Base-by-base conservation (phyloP, 1,139 yeast genomes). In the Nakaseomyces delphensis region DNA sequence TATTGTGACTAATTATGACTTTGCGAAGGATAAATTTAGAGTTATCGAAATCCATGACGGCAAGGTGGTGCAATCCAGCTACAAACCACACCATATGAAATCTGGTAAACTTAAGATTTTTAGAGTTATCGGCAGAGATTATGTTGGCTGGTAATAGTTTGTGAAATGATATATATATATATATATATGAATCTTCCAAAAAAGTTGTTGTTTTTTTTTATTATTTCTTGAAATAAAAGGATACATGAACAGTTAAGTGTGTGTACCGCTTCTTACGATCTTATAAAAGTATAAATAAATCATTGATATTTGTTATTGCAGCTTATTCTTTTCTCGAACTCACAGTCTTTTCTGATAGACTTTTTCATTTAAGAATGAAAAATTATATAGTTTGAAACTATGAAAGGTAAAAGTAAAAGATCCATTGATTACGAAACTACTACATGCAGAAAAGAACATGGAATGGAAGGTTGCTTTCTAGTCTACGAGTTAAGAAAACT, bases 61-160 rank as follows among this genome's bases (percentile, higher is more conserved):
- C 1, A 73, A 72, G 47, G 69, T 82, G 35, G 74, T 68, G 48
- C 76, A 73, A 48, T 81, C 77, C 40, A 71, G 81, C 41, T 83
- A 81, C 62, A 78, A 78, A 55, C 60, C 87, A 19, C 66, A 74
- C 9, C 94, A 86, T 44, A 71, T 91, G 73, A 80, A 76, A 60
- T 69, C 76, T 46, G 98, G 98, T 3, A 80, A 79, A 54, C 67
- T 91, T 15, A 74, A 86, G 50, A 84, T 86, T 2, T 89, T 79
- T 62, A 75, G 97, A 57, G 74, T 73, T 13, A 73, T 82, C 27
- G 82, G 80, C 4, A 72, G 83, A 45, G 74, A 71, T 33, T 76
- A 69, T 53, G 70, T 82, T 36, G 78, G 77, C 5, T 83, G 91
- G 91, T 66, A 57, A n/a, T n/a, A n/a, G n/a, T n/a, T n/a, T n/a